A percentile compares a stretch with the other conserved stretches of the same genome.
Evolutionary conservation across 2,329 filamentous ascomycete genomes (phyloP).

Genomic region (Pseudocercospora fuligena): DNA sequence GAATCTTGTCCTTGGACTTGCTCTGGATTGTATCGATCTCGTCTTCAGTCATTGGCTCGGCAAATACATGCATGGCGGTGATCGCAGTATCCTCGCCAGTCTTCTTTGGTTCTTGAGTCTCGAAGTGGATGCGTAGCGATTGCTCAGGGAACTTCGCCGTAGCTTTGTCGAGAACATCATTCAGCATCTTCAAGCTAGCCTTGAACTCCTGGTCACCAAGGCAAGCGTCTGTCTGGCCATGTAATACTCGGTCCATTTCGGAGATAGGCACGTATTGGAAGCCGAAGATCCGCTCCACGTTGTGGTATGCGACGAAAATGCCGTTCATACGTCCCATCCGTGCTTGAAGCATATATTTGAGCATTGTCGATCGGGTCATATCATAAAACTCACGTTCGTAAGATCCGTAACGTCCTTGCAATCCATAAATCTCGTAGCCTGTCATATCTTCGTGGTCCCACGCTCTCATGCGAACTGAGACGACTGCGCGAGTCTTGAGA

Average conservation of each 20-base stretch:
- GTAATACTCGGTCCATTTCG: conserved; percentile 91
- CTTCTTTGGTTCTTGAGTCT: conserved; percentile 43
- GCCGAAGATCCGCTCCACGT: conserved; percentile 91
- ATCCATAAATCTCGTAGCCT: conserved; percentile 83
- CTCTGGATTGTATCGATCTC: conserved; percentile 77
- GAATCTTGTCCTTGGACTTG: conserved; percentile 66
- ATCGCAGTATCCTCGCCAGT: conserved; percentile 37
- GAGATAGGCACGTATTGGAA: conserved; percentile 89
- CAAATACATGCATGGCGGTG: conserved; percentile 84
- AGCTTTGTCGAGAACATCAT: conserved; percentile 76
- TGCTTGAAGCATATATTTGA: conserved; percentile 96
- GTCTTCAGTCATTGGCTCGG: conserved; percentile 76
- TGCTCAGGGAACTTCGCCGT: conserved; percentile 74
- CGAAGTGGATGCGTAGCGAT: conserved; percentile 49
- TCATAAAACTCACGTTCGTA: conserved; percentile 96
- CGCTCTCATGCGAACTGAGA: conserved; percentile 89
- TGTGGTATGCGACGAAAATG: conserved; percentile 96
- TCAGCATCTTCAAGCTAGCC: conserved; percentile 76
- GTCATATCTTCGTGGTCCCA: conserved; percentile 71
- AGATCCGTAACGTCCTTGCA: conserved; percentile 81
- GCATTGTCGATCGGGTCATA: conserved; percentile 90
- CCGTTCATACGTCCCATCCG: conserved; percentile 98
- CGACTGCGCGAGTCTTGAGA: conserved; percentile 89
- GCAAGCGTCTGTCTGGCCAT: conserved; percentile 69
- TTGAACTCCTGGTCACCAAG: conserved; percentile 87